A percentile compares a stretch with the other conserved stretches of the same genome.
Evolutionary conservation across 768 basidiomycete genomes (phyloP).

Genomic region (Panus rudis): DNA sequence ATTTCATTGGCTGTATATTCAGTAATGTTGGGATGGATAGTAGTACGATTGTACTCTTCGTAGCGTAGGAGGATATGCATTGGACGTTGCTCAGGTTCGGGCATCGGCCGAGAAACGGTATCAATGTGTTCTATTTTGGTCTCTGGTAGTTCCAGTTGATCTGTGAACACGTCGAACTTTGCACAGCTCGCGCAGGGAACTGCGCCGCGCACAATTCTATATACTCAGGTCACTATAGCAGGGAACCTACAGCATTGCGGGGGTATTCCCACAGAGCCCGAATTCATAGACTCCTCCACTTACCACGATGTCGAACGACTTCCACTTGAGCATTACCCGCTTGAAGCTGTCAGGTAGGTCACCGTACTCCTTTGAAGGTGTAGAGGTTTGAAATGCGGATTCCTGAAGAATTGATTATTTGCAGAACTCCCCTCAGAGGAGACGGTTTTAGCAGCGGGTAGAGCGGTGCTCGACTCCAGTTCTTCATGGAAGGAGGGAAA

Average conservation of each 20-base stretch:
- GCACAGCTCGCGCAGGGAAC: neutral
- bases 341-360: constrained; percentile 33
- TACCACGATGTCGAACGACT: constrained; percentile 14
- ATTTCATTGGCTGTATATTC: no score
- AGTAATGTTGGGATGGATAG: no score
- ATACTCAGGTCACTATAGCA: neutral
- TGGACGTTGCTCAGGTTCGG: no score
- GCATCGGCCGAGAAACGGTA: no score
- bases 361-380: neutral
- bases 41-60: no score
- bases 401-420: neutral
- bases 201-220: neutral
- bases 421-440: constrained; percentile 60
- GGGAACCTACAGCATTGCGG: neutral
- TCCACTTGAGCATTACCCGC: constrained; percentile 33
- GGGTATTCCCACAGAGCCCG: neutral
- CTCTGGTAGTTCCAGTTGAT: neutral
- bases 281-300: neutral
- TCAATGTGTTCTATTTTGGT: neutral
- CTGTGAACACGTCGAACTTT: neutral
- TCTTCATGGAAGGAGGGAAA: constrained; percentile 64
- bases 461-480: constrained; percentile 49
- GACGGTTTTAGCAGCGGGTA: constrained; percentile 44
- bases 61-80: no score
- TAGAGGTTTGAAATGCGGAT: neutral